Evolutionary conservation across 495 filamentous ascomycete species (phyloP).

Genomic region (Apodospora peruviana): DNA sequence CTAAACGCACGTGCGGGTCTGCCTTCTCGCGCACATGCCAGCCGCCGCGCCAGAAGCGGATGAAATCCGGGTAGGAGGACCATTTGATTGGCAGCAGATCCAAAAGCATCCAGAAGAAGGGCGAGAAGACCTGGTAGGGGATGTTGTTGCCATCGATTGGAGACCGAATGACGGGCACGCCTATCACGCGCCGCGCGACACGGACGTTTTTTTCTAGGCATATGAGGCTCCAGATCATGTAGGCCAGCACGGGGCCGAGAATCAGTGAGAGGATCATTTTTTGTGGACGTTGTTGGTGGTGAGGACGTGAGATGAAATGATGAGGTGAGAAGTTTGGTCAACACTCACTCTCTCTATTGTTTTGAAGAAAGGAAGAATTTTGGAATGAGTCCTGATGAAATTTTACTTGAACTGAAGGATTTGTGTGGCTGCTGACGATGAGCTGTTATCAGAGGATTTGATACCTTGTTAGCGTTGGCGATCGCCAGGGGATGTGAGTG

Average conservation of each 20-base stretch:
- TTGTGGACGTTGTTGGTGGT: too few relatives aligned
- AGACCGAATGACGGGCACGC: conserved; percentile 10
- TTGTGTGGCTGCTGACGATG: too few relatives aligned
- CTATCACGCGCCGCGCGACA: conserved; percentile 4
- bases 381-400: too few relatives aligned
- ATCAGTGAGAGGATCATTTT: not conserved
- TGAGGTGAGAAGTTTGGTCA: too few relatives aligned
- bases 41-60: conserved; percentile 14
- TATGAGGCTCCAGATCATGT: conserved; percentile 4
- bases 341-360: too few relatives aligned
- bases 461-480: too few relatives aligned
- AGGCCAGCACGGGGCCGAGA: conserved; percentile 1
- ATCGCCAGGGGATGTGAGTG: too few relatives aligned
- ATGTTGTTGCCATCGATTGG: conserved; percentile 15
- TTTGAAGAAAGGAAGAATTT: too few relatives aligned
- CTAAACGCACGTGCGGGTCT: conserved; percentile 1
- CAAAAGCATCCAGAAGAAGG: conserved; percentile 12
- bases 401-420: too few relatives aligned
- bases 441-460: too few relatives aligned
- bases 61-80: conserved; percentile 8
- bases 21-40: conserved; percentile 14
- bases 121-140: conserved; percentile 11
- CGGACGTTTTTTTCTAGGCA: conserved; percentile 11
- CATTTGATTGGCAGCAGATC: conserved; percentile 8
- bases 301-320: too few relatives aligned